These are phyloP conservation scores for Verticillium isaacii DNA, from an alignment of 2,329 filamentous ascomycete species.

Conservation along the genomic window DNA sequence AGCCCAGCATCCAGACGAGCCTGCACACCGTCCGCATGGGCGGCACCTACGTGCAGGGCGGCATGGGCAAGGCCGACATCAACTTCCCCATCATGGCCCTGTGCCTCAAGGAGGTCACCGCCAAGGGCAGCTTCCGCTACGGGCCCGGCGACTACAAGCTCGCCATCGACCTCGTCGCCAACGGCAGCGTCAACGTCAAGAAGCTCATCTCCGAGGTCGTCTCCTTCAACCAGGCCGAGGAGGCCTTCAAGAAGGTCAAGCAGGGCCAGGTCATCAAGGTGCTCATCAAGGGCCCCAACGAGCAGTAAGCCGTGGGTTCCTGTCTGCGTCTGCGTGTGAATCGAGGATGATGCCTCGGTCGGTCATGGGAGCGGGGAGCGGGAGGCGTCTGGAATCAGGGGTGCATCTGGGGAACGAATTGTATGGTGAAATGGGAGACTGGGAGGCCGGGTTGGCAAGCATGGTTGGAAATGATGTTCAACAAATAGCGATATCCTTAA, in stretches of 20 bases:
- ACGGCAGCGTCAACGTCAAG: slow-evolving; percentile 75
- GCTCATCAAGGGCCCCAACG: slow-evolving; percentile 61
- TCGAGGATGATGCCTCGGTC: not conserved
- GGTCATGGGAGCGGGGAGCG: no score
- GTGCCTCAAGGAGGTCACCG: slow-evolving; percentile 83
- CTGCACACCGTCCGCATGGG: slow-evolving; percentile 67
- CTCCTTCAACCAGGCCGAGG: slow-evolving; percentile 74
- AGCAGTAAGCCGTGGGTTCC: slow-evolving; percentile 33
- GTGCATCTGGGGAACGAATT: not conserved
- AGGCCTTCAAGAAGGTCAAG: slow-evolving; percentile 84
- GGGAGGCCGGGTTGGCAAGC: not conserved
- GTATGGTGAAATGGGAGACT: not conserved
- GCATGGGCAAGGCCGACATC: slow-evolving; percentile 86
- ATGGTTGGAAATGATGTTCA: not conserved
- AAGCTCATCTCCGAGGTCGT: slow-evolving; percentile 74
- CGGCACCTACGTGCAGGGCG: slow-evolving; percentile 77
- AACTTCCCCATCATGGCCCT: slow-evolving; percentile 88
- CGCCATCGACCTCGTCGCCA: slow-evolving; percentile 70
- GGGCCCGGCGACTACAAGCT: slow-evolving; percentile 82
- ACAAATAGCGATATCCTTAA: not conserved
- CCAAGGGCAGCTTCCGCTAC: slow-evolving; percentile 87
- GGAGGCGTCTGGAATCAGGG: not conserved
- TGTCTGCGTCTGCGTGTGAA: no score
- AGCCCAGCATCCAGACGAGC: slow-evolving; percentile 70
- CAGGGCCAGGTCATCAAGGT: slow-evolving; percentile 73